Percentiles rank a stretch among this genome's conserved stretches.
phyloP scores from a whole-genome alignment of 2,329 filamentous ascomycete genomes.

The Albophoma yamanashiensis region DNA sequence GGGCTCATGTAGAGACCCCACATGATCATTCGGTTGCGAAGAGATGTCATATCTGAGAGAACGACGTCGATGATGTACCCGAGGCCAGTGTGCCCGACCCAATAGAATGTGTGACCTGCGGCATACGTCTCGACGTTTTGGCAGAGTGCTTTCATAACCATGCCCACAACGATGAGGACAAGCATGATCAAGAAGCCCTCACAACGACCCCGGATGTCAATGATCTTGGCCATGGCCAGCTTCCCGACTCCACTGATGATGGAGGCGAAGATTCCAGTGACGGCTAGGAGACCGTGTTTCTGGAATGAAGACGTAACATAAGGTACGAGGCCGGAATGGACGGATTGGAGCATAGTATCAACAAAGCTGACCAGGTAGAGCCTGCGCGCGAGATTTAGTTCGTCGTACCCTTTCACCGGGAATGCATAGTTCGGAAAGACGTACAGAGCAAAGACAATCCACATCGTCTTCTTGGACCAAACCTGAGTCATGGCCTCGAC shows the following conservation, averaged over 20 bases:
- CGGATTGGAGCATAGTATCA: constrained; percentile 23
- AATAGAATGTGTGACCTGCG: constrained; percentile 53
- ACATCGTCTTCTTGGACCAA: constrained; percentile 26
- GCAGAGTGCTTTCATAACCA: constrained; percentile 54
- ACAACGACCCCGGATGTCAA: constrained; percentile 37
- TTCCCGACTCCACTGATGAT: constrained; percentile 26
- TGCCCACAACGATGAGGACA: constrained; percentile 35
- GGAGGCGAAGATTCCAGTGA: constrained; percentile 49
- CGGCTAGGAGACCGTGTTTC: constrained; percentile 52
- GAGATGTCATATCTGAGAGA: constrained; percentile 29
- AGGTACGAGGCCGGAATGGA: constrained; percentile 40
- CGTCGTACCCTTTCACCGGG: not conserved
- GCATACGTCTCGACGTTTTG: constrained; percentile 46
- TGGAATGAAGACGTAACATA: constrained; percentile 58
- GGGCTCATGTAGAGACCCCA: constrained; percentile 32
- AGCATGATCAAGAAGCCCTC: constrained; percentile 33
- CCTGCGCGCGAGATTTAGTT: constrained; percentile 9
- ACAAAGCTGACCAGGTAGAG: constrained; percentile 28
- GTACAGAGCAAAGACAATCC: constrained; percentile 28
- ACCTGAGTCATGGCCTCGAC: constrained; percentile 28
- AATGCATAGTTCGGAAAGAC: constrained; percentile 2
- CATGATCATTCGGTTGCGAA: constrained; percentile 31
- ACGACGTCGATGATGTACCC: constrained; percentile 29
- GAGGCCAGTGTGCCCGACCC: constrained; percentile 39
- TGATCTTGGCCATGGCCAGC: constrained; percentile 34